A percentile compares a stretch with the other conserved stretches of the same genome.
Conservation (phyloP, 2,329 filamentous ascomycete species). For the Microthyrium microscopicum region DNA sequence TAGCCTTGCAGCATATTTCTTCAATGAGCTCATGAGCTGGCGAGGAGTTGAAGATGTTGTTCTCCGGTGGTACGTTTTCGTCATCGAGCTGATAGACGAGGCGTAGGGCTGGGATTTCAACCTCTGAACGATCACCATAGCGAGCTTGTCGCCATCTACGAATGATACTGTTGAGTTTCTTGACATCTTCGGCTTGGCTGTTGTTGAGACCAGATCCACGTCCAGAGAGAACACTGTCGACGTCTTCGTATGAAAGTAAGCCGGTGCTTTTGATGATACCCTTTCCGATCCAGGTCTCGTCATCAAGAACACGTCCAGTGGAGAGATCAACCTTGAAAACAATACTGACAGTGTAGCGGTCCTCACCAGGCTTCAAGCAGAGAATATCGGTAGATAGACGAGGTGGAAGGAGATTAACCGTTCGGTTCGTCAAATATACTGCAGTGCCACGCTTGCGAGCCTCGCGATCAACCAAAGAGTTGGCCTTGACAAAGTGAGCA, state of each 20-base stretch:
- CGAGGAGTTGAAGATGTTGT: constrained; percentile 89
- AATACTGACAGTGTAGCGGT: constrained; percentile 79
- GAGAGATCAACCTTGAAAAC: constrained; percentile 79
- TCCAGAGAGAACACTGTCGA: constrained; percentile 64
- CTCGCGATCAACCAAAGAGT: constrained; percentile 89
- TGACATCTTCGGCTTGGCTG: constrained; percentile 58
- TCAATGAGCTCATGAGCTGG: constrained; percentile 84
- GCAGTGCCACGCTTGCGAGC: constrained; percentile 95
- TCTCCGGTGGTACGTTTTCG: constrained; percentile 91
- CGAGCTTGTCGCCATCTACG: constrained; percentile 83
- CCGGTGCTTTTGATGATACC: constrained; percentile 82
- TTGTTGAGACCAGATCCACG: constrained; percentile 45
- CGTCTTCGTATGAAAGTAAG: constrained; percentile 69
- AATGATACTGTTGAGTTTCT: constrained; percentile 62
- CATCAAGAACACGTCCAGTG: constrained; percentile 63
- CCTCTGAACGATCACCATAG: constrained; percentile 55
- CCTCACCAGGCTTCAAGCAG: constrained; percentile 71
- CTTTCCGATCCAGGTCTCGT: constrained; percentile 87
- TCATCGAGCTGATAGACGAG: constrained; percentile 90
- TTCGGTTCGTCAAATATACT: constrained; percentile 85
- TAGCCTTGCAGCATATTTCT: constrained; percentile 86
- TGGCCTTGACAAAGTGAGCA: constrained; percentile 90
- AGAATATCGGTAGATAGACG: constrained; percentile 77
- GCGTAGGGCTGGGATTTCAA: constrained; percentile 69
- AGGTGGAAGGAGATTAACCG: constrained; percentile 70